These are phyloP conservation scores for Anisodus tanguticus DNA, from an alignment of 257 asterid genomes.

Conservation along the genomic window DNA sequence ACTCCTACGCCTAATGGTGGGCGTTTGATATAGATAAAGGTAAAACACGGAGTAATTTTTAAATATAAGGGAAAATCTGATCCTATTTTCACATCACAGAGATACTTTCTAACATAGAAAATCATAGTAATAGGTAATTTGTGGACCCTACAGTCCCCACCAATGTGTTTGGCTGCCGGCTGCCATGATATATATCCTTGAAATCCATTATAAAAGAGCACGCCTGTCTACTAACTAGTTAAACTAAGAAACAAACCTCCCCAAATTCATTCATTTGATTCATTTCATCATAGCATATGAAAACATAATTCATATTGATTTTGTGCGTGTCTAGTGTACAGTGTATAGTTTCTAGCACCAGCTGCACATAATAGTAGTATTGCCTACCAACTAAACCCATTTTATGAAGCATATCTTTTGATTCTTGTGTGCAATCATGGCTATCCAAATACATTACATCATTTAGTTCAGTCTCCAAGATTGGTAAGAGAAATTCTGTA, in stretches of 20 bases:
- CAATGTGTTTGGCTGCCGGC: conserved; percentile 39
- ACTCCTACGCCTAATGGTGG: too few species aligned
- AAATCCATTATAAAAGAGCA: conserved; percentile 32
- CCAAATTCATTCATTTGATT: conserved; percentile 13
- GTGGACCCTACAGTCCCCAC: conserved; percentile 25
- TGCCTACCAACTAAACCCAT: conserved; percentile 26
- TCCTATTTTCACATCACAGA: background rate
- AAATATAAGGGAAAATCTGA: background rate
- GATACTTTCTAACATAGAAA: background rate
- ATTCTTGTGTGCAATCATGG: conserved; percentile 19
- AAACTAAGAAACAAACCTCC: conserved; percentile 23
- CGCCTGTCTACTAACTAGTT: conserved; percentile 27
- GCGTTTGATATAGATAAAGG: background rate
- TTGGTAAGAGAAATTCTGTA: background rate
- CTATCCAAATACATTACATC: conserved; percentile 17
- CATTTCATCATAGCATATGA: conserved; percentile 26
- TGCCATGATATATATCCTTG: conserved; percentile 41
- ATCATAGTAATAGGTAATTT: background rate
- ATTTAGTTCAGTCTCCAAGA: background rate
- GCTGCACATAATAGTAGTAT: conserved; percentile 13
- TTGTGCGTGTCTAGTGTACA: background rate
- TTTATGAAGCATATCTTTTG: conserved; percentile 20
- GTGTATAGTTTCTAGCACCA: conserved; percentile 21
- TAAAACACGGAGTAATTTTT: background rate
- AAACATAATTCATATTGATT: conserved; percentile 4